A percentile compares a stretch with the other conserved stretches of the same genome.
phyloP scores from a whole-genome alignment of 148 eudicot species.

The Camellia granthamiana region DNA sequence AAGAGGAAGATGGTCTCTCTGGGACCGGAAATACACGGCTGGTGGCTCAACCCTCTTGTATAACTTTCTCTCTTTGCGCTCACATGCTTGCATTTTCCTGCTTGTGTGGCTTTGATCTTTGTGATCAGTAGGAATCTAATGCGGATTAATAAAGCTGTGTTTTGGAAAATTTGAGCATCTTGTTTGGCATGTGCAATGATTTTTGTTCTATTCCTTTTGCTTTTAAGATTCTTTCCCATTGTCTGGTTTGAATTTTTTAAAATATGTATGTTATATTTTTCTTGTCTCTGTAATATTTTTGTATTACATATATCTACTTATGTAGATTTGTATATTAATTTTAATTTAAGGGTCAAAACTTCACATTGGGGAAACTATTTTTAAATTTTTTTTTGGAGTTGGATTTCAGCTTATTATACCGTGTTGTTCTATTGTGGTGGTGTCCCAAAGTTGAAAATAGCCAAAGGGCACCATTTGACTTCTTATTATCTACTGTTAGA shows the following conservation, averaged over 20 bases:
- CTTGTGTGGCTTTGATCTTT: not conserved
- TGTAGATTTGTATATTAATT: no score
- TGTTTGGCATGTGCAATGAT: not conserved
- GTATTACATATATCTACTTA: not conserved
- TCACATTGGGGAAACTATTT: no score
- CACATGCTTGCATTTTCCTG: not conserved
- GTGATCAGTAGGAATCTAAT: not conserved
- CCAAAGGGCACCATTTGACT: not conserved
- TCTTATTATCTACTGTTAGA: not conserved
- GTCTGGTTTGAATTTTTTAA: not conserved
- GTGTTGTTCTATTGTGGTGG: not conserved
- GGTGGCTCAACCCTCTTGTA: slow-evolving; percentile 86
- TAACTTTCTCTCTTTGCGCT: slow-evolving; percentile 14
- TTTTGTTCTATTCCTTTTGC: not conserved
- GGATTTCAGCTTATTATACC: not conserved
- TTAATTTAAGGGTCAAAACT: no score
- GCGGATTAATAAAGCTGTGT: not conserved
- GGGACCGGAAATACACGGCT: slow-evolving; percentile 83
- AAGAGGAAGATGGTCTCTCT: slow-evolving; percentile 73
- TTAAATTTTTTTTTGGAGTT: not conserved
- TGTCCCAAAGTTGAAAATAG: not conserved
- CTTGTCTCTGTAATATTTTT: not conserved
- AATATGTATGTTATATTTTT: not conserved
- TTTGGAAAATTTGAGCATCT: not conserved
- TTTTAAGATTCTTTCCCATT: not conserved